Evolutionary conservation across 768 basidiomycete species (phyloP).

Genomic region (Mycena haematopus): DNA sequence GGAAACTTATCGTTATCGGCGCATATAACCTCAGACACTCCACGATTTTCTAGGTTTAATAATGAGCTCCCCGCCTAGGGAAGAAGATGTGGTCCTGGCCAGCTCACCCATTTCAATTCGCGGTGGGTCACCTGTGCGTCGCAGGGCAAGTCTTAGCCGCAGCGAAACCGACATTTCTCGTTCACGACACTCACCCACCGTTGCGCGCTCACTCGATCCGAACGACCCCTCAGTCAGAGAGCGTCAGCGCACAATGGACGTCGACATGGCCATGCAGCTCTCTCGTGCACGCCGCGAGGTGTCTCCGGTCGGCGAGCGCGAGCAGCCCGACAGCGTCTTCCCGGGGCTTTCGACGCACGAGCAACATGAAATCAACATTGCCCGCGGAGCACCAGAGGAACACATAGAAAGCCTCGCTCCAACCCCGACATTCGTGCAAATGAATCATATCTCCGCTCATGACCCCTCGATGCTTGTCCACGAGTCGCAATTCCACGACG

Average conservation of each 20-base stretch:
- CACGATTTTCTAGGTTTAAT: not conserved
- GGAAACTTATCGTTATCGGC: not conserved
- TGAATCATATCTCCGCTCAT: slow-evolving; percentile 49
- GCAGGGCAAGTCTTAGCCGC: slow-evolving; percentile 45
- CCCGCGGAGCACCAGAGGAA: slow-evolving; percentile 32
- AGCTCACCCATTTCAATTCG: slow-evolving; percentile 52
- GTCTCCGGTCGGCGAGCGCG: slow-evolving; percentile 42
- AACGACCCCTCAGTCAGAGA: slow-evolving; percentile 80
- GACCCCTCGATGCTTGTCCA: slow-evolving; percentile 55
- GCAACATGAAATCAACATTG: slow-evolving; percentile 51
- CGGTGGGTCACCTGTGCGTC: slow-evolving; percentile 47
- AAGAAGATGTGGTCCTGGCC: slow-evolving; percentile 38
- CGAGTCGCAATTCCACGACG: slow-evolving; percentile 26
- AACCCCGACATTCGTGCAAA: slow-evolving; percentile 39
- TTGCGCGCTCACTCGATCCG: slow-evolving; percentile 66
- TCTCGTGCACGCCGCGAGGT: slow-evolving; percentile 72
- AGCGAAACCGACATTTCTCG: slow-evolving; percentile 47
- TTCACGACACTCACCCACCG: slow-evolving; percentile 65
- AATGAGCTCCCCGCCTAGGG: slow-evolving; percentile 49
- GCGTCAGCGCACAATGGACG: slow-evolving; percentile 92
- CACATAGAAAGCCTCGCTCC: slow-evolving; percentile 32
- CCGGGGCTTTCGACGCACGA: slow-evolving; percentile 55
- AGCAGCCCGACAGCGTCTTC: slow-evolving; percentile 40
- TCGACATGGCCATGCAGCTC: slow-evolving; percentile 87
- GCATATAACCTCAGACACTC: not conserved